phyloP scores from a whole-genome alignment of 2,329 filamentous ascomycete genomes.

The Sclerotiophoma versabilis region DNA sequence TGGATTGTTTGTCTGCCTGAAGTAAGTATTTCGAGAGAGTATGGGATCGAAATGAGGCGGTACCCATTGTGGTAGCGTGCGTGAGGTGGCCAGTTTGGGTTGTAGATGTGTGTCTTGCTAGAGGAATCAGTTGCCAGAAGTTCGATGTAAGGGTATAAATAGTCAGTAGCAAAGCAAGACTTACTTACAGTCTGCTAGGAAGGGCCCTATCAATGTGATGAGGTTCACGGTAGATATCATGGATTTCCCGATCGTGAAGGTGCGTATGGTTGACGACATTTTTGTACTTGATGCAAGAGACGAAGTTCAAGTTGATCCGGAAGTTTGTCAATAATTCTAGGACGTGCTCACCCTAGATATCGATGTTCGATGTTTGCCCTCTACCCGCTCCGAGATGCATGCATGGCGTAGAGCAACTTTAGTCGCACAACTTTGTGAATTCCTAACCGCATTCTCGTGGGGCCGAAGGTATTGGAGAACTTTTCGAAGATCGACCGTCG shows the following conservation, averaged over 20 bases:
- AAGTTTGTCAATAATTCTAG: not conserved
- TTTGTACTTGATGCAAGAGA: too few species aligned
- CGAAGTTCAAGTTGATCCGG: not conserved
- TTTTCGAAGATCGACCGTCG: too few species aligned
- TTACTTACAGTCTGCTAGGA: conserved; percentile 42
- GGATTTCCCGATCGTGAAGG: not conserved
- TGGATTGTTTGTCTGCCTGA: conserved; percentile 57
- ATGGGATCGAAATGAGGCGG: not conserved
- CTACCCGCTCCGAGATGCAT: not conserved
- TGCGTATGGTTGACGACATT: not conserved
- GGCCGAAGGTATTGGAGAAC: too few species aligned
- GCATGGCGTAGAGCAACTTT: not conserved
- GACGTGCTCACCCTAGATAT: not conserved
- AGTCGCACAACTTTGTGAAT: too few species aligned
- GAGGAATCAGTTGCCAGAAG: too few species aligned
- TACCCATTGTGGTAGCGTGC: conserved; percentile 58
- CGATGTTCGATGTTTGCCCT: not conserved
- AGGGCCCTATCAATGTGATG: conserved; percentile 20
- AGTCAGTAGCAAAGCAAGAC: too few species aligned
- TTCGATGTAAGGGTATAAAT: too few species aligned
- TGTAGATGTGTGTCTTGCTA: conserved; percentile 55
- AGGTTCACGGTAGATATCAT: not conserved
- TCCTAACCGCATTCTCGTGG: too few species aligned
- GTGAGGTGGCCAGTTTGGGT: conserved; percentile 59
- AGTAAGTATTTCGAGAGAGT: not conserved